These are phyloP conservation scores for Erysimum cheiranthoides DNA, from an alignment of 345 rosid species.

Conservation along the genomic window DNA sequence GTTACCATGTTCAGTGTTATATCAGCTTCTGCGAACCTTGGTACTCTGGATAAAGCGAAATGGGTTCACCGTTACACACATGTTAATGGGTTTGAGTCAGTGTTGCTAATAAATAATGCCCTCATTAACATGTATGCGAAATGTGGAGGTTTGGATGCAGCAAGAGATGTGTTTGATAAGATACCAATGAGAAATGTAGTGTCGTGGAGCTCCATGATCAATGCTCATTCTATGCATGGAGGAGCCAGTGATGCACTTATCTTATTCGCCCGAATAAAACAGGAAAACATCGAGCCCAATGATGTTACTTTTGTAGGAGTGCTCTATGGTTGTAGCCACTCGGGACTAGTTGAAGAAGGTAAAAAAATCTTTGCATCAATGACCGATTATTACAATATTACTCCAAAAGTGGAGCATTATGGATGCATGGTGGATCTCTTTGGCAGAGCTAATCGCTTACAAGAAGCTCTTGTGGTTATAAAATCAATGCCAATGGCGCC, in stretches of 20 bases:
- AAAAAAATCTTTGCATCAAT: slow-evolving; percentile 55
- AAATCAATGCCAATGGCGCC: slow-evolving; percentile 61
- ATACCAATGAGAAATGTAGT: slow-evolving; percentile 54
- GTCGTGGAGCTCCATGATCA: slow-evolving; percentile 66
- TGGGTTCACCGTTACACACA: slow-evolving; percentile 53
- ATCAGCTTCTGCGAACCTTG: slow-evolving; percentile 58
- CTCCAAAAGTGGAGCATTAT: slow-evolving; percentile 63
- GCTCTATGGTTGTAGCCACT: slow-evolving; percentile 68
- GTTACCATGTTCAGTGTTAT: slow-evolving; percentile 61
- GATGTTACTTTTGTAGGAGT: slow-evolving; percentile 57
- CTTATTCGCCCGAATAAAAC: slow-evolving; percentile 52
- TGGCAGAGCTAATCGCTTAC: slow-evolving; percentile 58
- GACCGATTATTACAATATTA: slow-evolving; percentile 50
- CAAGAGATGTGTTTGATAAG: slow-evolving; percentile 55
- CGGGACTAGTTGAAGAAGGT: slow-evolving; percentile 70
- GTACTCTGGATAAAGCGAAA: slow-evolving; percentile 54
- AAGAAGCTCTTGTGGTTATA: slow-evolving; percentile 56
- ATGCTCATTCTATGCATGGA: slow-evolving; percentile 66
- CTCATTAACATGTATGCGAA: slow-evolving; percentile 68
- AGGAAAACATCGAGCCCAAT: slow-evolving; percentile 52
- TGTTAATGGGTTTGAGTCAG: slow-evolving; percentile 47
- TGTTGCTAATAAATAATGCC: slow-evolving; percentile 52
- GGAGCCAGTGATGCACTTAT: slow-evolving; percentile 51
- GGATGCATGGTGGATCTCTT: slow-evolving; percentile 72
- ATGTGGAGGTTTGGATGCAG: slow-evolving; percentile 64